Base-by-base conservation (phyloP, 2,329 filamentous ascomycete species). In the Colletotrichum falcatum region DNA sequence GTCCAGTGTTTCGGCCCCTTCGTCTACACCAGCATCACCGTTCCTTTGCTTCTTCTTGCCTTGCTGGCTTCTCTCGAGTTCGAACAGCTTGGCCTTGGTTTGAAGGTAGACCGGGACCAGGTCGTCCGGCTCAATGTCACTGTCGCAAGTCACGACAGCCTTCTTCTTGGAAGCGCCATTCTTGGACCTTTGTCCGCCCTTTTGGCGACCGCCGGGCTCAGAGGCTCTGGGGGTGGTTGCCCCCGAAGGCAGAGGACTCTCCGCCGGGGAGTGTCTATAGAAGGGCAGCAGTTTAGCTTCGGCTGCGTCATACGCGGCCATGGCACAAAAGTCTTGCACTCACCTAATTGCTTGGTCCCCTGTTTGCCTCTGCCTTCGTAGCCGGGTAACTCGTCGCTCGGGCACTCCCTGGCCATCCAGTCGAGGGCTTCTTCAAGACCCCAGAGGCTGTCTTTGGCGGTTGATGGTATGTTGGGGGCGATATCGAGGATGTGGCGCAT, bases 391-490 rank as follows among this genome's bases (percentile, higher is more conserved):
- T 95, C 91, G 1, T 90, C 87, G 72, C 86, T 82, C 18, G 86
- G 82, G 75, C 91, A 93, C 77, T 96, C 89, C 73, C 93, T 84
- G n/a, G 94, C 93, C 64, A 98, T 86, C 94, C 94, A 97, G 75
- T 98, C 94, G 26, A 99, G 80, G 33, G 93, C 90, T 80, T 97
- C 95, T 72, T 97, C 92, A 44, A 98, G 83, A 12, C 95, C 94
- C 93, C 94, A 97, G 18, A 94, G 87, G 53, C 86, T 86, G 73
- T 94, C 92, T 74, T 89, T 91, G 71, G 80, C 84, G 26, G 83
- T 82, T 14, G 83, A 76, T 3, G 85, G 82, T 65, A 91, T 86
- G 72, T 89, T 90, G 37, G 90, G 86, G 35, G 90, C 89, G 73
- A 92, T 90, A 51, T 90, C 86, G 65, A 95, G 80, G 54, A 94